Percentiles rank a stretch among this genome's conserved stretches.
These are phyloP conservation scores for Nakazawaea siamensis DNA, from an alignment of 805 yeast genomes.

Conservation along the genomic window DNA sequence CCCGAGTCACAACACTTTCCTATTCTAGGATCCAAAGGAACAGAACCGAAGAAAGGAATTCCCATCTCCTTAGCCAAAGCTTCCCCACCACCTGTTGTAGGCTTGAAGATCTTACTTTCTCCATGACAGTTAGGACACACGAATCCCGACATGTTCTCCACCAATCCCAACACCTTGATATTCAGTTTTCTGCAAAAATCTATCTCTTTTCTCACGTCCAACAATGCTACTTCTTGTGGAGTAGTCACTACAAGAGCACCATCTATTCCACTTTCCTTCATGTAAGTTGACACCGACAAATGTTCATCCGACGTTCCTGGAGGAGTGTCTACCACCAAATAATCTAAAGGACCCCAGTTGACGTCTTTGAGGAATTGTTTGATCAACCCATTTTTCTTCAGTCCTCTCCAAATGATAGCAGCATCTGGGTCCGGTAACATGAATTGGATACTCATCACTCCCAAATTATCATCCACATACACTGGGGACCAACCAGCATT, in stretches of 20 bases:
- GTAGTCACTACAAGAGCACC: conserved; percentile 95
- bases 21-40: conserved; percentile 93
- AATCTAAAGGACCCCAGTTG: conserved; percentile 89
- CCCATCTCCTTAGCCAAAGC: conserved; percentile 71
- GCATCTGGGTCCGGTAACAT: conserved; percentile 91
- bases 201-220: conserved; percentile 93
- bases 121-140: conserved; percentile 94
- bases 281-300: conserved; percentile 75
- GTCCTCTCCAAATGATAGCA: conserved; percentile 95
- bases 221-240: conserved; percentile 93
- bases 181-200: conserved; percentile 91
- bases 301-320: conserved; percentile 99
- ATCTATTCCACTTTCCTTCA: conserved; percentile 86
- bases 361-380: conserved; percentile 93
- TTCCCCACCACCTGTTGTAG: conserved; percentile 96
- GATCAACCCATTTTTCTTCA: conserved; percentile 88
- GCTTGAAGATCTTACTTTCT: conserved; percentile 80
- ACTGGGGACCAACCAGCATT: conserved; percentile 96
- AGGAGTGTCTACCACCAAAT: conserved; percentile 89
- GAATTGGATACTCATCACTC: conserved; percentile 91
- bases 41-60: conserved; percentile 80
- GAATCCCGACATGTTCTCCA: conserved; percentile 97
- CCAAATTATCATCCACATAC: conserved; percentile 88
- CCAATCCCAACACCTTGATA: conserved; percentile 78
- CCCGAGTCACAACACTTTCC: conserved; percentile 88